Base-by-base conservation (phyloP, 192 early-diverging fungal genomes). In the Coemansia sp. region DNA sequence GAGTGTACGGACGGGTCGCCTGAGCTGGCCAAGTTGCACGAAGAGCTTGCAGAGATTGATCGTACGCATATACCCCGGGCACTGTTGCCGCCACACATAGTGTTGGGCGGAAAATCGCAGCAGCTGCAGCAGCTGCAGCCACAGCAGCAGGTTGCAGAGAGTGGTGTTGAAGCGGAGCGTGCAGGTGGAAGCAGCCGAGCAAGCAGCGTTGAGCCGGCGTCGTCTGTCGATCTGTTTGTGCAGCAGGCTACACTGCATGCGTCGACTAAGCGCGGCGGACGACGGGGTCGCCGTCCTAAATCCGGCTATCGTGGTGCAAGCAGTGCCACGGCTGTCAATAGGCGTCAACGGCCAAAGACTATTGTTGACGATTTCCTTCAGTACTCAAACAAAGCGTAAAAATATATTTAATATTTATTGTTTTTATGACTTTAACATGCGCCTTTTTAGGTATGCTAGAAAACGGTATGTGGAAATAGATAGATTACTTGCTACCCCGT, bases 21-120 rank as follows among this genome's bases (percentile, higher is more conserved):
- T 4, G 55, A 40, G 40, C 33, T 59, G 0, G 43, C 43, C 8
- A 21, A 25, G 34, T 55, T 78, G 57, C 42, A 59, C 6, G 43
- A 40, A 2, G 68, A 71, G 19, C 65, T 78, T 17, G 49, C 57
- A 0, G 41, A 22, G 13, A 47, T 78, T 14, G 75, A 78, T 38
- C 27, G 33, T 11, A 27, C 57, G 0, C 44, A 48, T 17, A 43
- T 71, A 19, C 55, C 73, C 8, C 38, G 48, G 4, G 47, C 66
- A 9, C 40, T 78, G 24, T 42, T 78, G 6, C 75, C 75, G n/a
- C 75, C 75, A 0, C 25, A 47, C 1, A 42, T 71, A 18, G 55
- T 61, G 2, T 46, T 59, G 9, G 66, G 59, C 1, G 39, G 53
- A 33, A 19, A 57, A 19, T 34, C 33, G 27, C 49, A 46, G 9